Base-by-base conservation (phyloP, 768 basidiomycete genomes). In the Suillus subluteus region DNA sequence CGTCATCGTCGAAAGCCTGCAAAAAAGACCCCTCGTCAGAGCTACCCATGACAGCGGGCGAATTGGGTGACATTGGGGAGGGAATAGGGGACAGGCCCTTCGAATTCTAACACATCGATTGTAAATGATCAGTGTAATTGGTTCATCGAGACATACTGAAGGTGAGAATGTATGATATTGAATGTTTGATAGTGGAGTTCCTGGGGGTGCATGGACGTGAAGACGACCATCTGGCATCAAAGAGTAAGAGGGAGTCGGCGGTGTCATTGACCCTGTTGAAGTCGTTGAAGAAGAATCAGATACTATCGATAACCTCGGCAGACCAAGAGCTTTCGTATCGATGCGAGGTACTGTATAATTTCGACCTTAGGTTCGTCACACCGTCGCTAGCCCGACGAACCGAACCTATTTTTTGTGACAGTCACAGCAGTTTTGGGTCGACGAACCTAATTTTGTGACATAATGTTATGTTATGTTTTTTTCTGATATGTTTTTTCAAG, bases 281-380 rank as follows among this genome's bases (percentile, higher is more conserved):
- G 13, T 23, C 11, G 55, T 50, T 38, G 63, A 59, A 40, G 62
- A 58, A 56, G 41, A 61, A 6, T 64, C 48, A 56, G 63, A 58
- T 63, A 32, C 23, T 7, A 63, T 26, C 15, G 41, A 58, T 23
- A 64, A 16, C 16, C 37, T 40, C 4, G 40, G 63, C 12, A 4
- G 8, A 61, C 8, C n/a, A 43, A 30, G 15, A 21, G n/a, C 13
- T 4, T 41, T 41, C 3, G 58, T 61, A 30, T 43, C 26, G 40
- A 61, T 26, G 18, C 40, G 58, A 18, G 35, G 54, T 18, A n/a
- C n/a, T n/a, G n/a, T n/a, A n/a, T n/a, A n/a, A n/a, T n/a, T n/a
- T n/a, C n/a, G n/a, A n/a, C n/a, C n/a, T n/a, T n/a, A n/a, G n/a
- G n/a, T n/a, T n/a, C n/a, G n/a, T n/a, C n/a, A n/a, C n/a, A n/a